Evolutionary conservation across 163 green algal genomes (phyloP).

Genomic region (Coccomyxa subellipsoidea): DNA sequence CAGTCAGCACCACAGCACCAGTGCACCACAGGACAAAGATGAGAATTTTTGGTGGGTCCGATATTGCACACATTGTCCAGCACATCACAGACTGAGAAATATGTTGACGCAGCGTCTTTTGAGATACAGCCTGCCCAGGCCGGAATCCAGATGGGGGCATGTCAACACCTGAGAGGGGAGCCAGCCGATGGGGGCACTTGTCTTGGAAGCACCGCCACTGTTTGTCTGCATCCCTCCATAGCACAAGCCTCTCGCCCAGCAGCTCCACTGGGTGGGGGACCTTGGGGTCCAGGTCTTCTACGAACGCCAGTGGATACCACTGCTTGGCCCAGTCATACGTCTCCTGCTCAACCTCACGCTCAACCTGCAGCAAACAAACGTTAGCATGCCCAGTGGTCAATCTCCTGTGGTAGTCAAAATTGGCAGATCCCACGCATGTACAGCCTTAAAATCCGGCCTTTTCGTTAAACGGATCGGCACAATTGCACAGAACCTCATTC

Average conservation of each 20-base stretch:
- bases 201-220: slow-evolving; percentile 46
- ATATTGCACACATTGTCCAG: too few relatives aligned
- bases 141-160: too few relatives aligned
- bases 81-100: too few relatives aligned
- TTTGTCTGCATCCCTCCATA: slow-evolving; percentile 25
- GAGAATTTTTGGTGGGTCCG: too few relatives aligned
- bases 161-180: slow-evolving; percentile 19
- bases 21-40: too few relatives aligned
- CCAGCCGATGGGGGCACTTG: slow-evolving; percentile 42
- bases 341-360: not conserved
- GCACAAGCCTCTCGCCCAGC: slow-evolving; percentile 39
- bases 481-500: not conserved
- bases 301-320: slow-evolving; percentile 46
- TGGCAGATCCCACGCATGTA: too few relatives aligned
- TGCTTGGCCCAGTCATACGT: slow-evolving; percentile 38
- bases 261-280: slow-evolving; percentile 43
- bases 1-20: not conserved
- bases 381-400: not conserved
- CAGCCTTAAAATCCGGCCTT: too few relatives aligned
- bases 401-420: too few relatives aligned
- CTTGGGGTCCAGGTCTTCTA: slow-evolving; percentile 34
- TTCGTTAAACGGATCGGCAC: too few relatives aligned
- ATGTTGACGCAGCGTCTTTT: too few relatives aligned
- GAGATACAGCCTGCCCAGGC: too few relatives aligned
- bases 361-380: not conserved